phyloP scores from a whole-genome alignment of 495 filamentous ascomycete species.

The Podospora pseudoanserina region DNA sequence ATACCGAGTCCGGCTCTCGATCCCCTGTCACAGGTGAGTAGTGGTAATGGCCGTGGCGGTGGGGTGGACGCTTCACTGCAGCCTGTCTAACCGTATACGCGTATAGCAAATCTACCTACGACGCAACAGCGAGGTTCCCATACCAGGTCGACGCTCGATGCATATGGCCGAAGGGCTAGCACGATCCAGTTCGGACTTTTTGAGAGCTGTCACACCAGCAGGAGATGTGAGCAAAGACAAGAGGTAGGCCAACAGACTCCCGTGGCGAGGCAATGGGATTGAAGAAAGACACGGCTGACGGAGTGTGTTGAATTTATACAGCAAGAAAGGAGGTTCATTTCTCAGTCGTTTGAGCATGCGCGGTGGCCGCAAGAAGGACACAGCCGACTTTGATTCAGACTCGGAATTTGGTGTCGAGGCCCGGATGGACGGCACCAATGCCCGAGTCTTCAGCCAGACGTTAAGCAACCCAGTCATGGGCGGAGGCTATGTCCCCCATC shows the following conservation, averaged over 20 bases:
- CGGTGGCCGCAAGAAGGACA: conserved; percentile 66
- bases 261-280: background rate
- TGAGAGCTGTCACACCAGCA: conserved; percentile 26
- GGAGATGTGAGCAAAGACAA: conserved; percentile 56
- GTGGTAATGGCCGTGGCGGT: conserved; percentile 12
- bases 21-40: conserved; percentile 44
- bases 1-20: conserved; percentile 36
- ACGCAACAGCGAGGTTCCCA: conserved; percentile 70
- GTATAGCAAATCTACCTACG: conserved; percentile 70
- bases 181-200: conserved; percentile 38
- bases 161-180: conserved; percentile 39
- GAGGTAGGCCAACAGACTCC: conserved; percentile 51
- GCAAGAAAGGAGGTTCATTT: conserved; percentile 83
- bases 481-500: conserved; percentile 76
- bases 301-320: background rate
- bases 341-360: conserved; percentile 77
- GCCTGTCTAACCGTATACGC: background rate
- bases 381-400: conserved; percentile 61
- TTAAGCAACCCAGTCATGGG: conserved; percentile 64
- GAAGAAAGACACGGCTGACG: conserved; percentile 9
- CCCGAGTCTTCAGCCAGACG: conserved; percentile 59
- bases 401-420: conserved; percentile 64
- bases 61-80: background rate
- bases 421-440: conserved; percentile 74
- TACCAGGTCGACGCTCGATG: conserved; percentile 57